These are phyloP conservation scores for Phytopythium montanum DNA, from an alignment of 352 stramenopile genomes.

Conservation along the genomic window DNA sequence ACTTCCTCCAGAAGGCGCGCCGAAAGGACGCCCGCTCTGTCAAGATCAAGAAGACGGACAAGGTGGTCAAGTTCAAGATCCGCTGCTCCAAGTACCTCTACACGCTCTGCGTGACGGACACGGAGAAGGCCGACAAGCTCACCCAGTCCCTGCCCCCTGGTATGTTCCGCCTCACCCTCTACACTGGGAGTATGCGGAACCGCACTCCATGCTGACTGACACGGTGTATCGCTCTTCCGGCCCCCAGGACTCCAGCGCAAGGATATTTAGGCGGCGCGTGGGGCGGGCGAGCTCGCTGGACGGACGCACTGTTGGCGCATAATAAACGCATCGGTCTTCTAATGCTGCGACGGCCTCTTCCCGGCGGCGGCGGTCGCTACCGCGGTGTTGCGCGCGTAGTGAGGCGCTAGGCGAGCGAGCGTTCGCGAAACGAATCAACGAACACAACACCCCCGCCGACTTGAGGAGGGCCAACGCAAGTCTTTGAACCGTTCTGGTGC, in stretches of 20 bases:
- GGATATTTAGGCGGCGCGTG: constrained; percentile 81
- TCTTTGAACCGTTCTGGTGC: background rate
- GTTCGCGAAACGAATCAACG: constrained; percentile 6
- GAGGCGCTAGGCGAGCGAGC: constrained; percentile 1
- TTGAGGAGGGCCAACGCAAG: constrained; percentile 6
- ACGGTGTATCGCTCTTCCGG: background rate
- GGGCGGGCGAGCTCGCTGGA: constrained; percentile 14
- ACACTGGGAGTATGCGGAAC: background rate
- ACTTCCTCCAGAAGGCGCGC: constrained; percentile 99
- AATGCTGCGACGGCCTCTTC: constrained; percentile 17
- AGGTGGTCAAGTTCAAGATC: constrained; percentile 99
- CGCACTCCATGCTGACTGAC: background rate
- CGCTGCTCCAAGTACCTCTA: constrained; percentile 99
- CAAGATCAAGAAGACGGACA: constrained; percentile 98
- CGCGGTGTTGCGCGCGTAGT: background rate
- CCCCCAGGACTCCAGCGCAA: constrained; percentile 85
- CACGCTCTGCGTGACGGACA: constrained; percentile 97
- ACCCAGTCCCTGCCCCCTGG: constrained; percentile 98
- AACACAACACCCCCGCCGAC: constrained; percentile 6
- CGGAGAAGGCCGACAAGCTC: constrained; percentile 99
- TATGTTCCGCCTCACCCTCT: constrained; percentile 21
- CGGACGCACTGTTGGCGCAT: constrained; percentile 29
- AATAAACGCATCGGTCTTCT: constrained; percentile 80
- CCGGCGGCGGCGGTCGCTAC: constrained; percentile 3
- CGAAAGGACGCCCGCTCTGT: constrained; percentile 97